phyloP scores from a whole-genome alignment of 2,329 filamentous ascomycete species.

The Berkeleyomyces rouxiae region DNA sequence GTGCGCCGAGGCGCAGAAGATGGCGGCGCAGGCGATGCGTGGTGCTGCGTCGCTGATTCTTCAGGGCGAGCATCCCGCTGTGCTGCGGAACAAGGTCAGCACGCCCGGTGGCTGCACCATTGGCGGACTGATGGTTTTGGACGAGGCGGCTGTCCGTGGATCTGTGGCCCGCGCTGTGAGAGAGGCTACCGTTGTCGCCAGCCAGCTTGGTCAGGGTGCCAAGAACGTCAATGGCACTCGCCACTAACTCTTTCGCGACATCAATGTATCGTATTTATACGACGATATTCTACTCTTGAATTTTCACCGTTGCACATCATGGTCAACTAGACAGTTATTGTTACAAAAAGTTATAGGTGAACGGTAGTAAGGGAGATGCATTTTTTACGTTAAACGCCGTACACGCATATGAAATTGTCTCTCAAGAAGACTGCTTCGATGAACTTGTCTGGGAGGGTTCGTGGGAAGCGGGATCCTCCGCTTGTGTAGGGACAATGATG shows the following conservation, averaged over 20 bases:
- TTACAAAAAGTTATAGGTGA: neutral
- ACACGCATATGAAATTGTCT: neutral
- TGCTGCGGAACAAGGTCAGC: constrained; percentile 59
- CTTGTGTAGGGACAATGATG: neutral
- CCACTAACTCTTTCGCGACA: constrained; percentile 13
- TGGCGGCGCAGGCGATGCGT: constrained; percentile 67
- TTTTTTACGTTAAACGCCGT: neutral
- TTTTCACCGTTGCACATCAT: neutral
- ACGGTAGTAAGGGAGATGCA: neutral
- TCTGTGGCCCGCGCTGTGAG: constrained; percentile 50
- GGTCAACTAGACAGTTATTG: neutral
- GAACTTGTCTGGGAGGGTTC: neutral
- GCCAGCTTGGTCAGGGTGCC: constrained; percentile 37
- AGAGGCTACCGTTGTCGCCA: constrained; percentile 54
- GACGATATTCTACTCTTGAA: constrained; percentile 11
- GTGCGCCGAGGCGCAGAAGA: constrained; percentile 52
- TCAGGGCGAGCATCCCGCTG: constrained; percentile 55
- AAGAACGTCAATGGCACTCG: constrained; percentile 24
- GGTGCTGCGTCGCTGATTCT: constrained; percentile 55
- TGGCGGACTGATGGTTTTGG: constrained; percentile 53
- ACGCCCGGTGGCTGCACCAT: constrained; percentile 68
- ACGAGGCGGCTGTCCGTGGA: constrained; percentile 54
- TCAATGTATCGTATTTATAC: neutral
- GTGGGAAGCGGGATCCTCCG: neutral
- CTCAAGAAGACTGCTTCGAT: neutral